These are phyloP conservation scores for Globisporangium polare DNA, from an alignment of 352 stramenopile species.

Conservation along the genomic window DNA sequence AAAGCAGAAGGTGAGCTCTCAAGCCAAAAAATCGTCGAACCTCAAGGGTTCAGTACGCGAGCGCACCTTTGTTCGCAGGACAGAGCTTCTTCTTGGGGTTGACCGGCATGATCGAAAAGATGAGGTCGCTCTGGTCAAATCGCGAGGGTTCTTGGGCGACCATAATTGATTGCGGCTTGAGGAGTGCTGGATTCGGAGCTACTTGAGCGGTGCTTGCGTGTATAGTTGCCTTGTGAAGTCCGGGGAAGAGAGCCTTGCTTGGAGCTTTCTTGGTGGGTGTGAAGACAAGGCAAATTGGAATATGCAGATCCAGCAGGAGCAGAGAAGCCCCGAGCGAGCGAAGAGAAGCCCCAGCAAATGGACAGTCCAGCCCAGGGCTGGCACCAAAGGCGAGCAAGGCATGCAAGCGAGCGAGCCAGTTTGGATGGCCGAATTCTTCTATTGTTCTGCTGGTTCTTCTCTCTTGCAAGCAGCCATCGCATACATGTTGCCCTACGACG, in stretches of 20 bases:
- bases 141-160: slow-evolving; percentile 1
- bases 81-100: slow-evolving; percentile 51
- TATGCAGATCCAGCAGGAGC: not conserved
- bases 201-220: not conserved
- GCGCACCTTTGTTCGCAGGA: slow-evolving; percentile 39
- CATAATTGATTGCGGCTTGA: not conserved
- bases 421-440: not conserved
- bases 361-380: not conserved
- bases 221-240: slow-evolving; percentile 1
- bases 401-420: not conserved
- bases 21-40: not conserved
- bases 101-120: slow-evolving; percentile 55
- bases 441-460: not conserved
- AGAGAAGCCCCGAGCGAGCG: not conserved
- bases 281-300: not conserved
- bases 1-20: not conserved
- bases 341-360: not conserved
- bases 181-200: not conserved
- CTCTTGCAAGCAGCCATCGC: not conserved
- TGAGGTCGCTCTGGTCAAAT: not conserved
- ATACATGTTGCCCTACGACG: not conserved
- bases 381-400: too few species aligned
- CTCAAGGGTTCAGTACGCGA: not conserved
- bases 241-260: not conserved
- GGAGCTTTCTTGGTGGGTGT: not conserved